phyloP scores from a whole-genome alignment of 2,329 filamentous ascomycete genomes.

The Fusarium subtropicale region DNA sequence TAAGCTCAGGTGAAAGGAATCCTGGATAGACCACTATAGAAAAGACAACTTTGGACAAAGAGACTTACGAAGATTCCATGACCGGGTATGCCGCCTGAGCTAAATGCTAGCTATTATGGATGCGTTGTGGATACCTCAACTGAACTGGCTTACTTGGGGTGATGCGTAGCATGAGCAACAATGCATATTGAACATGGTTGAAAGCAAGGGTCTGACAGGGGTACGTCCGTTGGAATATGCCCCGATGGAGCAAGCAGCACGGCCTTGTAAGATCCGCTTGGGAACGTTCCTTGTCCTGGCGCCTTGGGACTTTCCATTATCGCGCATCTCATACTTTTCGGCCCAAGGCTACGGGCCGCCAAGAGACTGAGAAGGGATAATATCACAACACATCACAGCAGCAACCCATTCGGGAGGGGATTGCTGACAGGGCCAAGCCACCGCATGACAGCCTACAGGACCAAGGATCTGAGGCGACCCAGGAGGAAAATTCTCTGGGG shows the following conservation, averaged over 20 bases:
- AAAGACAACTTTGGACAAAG: constrained; percentile 26
- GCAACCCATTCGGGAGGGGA: constrained; percentile 12
- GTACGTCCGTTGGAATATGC: constrained; percentile 31
- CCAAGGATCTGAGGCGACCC: constrained; percentile 26
- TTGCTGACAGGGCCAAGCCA: constrained; percentile 25
- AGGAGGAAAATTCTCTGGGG: constrained; percentile 12
- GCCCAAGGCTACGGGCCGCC: constrained; percentile 19
- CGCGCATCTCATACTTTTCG: constrained; percentile 9
- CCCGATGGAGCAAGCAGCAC: constrained; percentile 42
- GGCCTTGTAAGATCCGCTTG: constrained; percentile 30
- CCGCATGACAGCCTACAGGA: constrained; percentile 20
- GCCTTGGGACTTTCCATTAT: constrained; percentile 21
- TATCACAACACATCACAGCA: constrained; percentile 26
- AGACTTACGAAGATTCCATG: constrained; percentile 32
- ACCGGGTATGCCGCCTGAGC: constrained; percentile 30
- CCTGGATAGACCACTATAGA: constrained; percentile 6
- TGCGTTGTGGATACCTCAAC: constrained; percentile 38
- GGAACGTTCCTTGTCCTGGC: constrained; percentile 26
- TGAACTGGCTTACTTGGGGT: constrained; percentile 27
- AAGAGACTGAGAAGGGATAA: constrained; percentile 37
- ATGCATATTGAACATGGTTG: constrained; percentile 40
- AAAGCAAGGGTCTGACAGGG: constrained; percentile 29
- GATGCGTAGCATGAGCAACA: constrained; percentile 38
- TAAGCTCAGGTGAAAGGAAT: constrained; percentile 23
- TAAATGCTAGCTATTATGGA: constrained; percentile 32